Base-by-base conservation (phyloP, 1,139 yeast species). In the Yamadazyma taylorii region DNA sequence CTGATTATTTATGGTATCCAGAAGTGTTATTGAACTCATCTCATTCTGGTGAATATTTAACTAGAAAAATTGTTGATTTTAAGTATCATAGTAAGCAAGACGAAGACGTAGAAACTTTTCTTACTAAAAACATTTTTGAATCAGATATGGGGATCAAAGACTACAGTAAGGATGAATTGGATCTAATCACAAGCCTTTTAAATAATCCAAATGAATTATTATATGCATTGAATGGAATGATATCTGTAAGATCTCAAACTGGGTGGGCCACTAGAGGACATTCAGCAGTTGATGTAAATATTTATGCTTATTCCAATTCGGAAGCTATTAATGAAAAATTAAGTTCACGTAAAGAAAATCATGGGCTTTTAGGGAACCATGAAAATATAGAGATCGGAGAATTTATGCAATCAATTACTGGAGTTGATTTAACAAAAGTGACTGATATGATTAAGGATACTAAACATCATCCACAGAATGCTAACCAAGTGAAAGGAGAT, bases 181-280 rank as follows among this genome's bases (percentile, higher is more conserved):
- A 59, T 2, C 45, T 40, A 16, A 50, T 73, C 35, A 38, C 58
- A 42, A 41, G 48, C 15, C 62, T 66, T 27, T 50, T 82, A 39
- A 75, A 56, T 16, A 46, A 49, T 36, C 44, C 47, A 22, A 42
- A 39, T n/a, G 43, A 47, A 14, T 49, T 66, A 36, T 49, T 61
- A 40, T 62, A 63, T 38, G 50, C 54, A 11, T 56, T 69, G 45
- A 80, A 82, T 51, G 67, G 78, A 39, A 73, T 86, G 75, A 75
- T 85, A 6, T 79, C 89, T 2, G 50, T 61, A 10, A 74, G 94
- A 43, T 85, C 95, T 0, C 81, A 81, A 54, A 77, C 86, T 24
- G 94, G 95, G 5, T 88, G 95, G 95, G 71, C 92, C 7, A 86
- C 96, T 0, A 89, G 83, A 50, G 95, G 95, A 17, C 96, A 88